Percentiles rank a stretch among this genome's conserved stretches.
These are phyloP conservation scores for Azolla pinnata DNA, from an alignment of 75 land plant genomes.

Conservation along the genomic window DNA sequence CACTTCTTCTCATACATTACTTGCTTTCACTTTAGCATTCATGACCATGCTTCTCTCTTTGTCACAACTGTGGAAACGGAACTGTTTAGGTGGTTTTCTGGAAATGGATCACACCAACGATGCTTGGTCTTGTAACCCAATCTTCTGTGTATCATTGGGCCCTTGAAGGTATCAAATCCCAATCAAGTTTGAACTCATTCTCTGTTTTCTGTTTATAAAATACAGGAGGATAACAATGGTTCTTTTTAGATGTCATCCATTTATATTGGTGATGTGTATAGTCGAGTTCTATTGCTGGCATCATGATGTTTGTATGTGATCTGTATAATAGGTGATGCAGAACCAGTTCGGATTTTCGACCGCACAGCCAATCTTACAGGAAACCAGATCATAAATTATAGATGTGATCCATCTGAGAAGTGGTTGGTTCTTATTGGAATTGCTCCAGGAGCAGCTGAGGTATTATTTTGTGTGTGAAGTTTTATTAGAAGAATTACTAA, in stretches of 20 bases:
- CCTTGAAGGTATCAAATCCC: constrained; percentile 54
- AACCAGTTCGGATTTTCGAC: constrained; percentile 93
- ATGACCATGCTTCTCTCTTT: no score
- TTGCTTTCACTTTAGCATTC: no score
- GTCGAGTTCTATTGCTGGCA: not conserved
- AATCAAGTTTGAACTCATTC: not conserved
- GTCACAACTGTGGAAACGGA: not conserved
- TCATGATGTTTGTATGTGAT: not conserved
- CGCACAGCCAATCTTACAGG: constrained; percentile 77
- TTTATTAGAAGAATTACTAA: not conserved
- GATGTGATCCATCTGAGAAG: constrained; percentile 91
- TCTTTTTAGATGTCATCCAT: not conserved
- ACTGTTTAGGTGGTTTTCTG: constrained; percentile 88
- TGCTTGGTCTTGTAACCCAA: constrained; percentile 91
- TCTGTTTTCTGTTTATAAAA: not conserved
- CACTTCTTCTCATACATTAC: no score
- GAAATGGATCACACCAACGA: constrained; percentile 96
- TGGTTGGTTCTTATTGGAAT: constrained; percentile 98
- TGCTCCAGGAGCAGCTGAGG: constrained; percentile 98
- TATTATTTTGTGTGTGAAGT: constrained; percentile 10
- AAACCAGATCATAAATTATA: constrained; percentile 93
- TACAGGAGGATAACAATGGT: not conserved
- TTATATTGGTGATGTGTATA: not conserved
- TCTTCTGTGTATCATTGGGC: constrained; percentile 91
- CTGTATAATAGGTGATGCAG: constrained; percentile 64